Base-by-base conservation (phyloP, 169 alveolate genomes). In the Plasmodium blacklocki region DNA sequence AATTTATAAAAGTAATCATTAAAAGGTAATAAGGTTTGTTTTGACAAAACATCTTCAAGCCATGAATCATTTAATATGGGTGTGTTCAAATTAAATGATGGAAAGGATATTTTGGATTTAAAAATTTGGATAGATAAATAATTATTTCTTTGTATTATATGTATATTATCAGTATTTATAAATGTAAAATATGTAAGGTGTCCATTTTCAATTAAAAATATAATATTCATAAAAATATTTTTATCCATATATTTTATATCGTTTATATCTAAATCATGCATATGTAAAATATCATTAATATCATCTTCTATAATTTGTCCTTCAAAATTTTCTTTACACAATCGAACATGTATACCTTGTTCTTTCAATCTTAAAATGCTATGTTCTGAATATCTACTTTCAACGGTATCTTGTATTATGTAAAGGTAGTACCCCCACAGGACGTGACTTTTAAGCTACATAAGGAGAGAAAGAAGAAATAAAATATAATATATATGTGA, bases 151-250 rank as follows among this genome's bases (percentile, higher is more conserved):
- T 83, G 91, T n/a, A 7, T 70, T 14, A 83, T 83, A 11, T 54
- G 19, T 32, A 83, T 58, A 73, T 43, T 67, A 6, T 83, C 91
- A 3, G 91, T 83, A 43, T 83, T 71, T 14, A 68, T 72, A 73
- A 83, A 71, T 6, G 58, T 60, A 15, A 83, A 83, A 45, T 83
- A 83, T 21, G 85, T 83, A 18, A 83, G 52, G 32, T 83, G 91
- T 14, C 86, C 91, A 83, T 83, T 83, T 83, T 83, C 91, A 21
- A 83, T 71, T 50, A 83, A 70, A 70, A 83, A 83, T 15, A 83
- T 70, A 2, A 71, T 54, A 60, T 83, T 83, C 47, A 83, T n/a
- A 23, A 70, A 83, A 43, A 70, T 70, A n/a, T 60, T 56, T 45
- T 62, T 67, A 49, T 83, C 59, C 3, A 71, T 1, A 50, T 68